Evolutionary conservation across 371 early-diverging fungal genomes (phyloP).

Genomic region (Entomophthora muscae): DNA sequence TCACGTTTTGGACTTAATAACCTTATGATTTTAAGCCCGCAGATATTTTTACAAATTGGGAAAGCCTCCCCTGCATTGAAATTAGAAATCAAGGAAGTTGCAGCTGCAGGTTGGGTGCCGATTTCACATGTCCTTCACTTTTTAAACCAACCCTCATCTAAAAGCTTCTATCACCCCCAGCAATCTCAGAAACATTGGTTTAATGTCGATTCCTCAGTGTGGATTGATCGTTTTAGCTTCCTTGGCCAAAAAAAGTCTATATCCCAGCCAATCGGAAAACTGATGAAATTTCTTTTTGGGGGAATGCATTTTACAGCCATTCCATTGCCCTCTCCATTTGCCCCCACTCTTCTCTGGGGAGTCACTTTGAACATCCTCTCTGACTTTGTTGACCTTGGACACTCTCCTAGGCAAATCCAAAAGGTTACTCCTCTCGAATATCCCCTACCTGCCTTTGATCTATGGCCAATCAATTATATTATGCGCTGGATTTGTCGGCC

Average conservation of each 20-base stretch:
- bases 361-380: not conserved
- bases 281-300: not conserved
- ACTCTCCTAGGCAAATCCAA: not conserved
- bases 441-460: not conserved
- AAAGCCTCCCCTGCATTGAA: not conserved
- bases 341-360: not conserved
- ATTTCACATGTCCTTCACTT: not conserved
- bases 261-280: not conserved
- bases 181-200: not conserved
- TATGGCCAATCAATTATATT: not conserved
- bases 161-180: not conserved
- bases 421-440: not conserved
- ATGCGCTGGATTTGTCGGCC: not conserved
- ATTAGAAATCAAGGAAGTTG: not conserved
- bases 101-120: not conserved
- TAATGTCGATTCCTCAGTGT: not conserved
- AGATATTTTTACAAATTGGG: constrained; percentile 12
- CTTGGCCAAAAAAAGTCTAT: not conserved
- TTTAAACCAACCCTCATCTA: not conserved
- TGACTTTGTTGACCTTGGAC: not conserved
- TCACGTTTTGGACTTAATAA: constrained; percentile 26
- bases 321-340: not conserved
- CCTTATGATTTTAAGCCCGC: constrained; percentile 36
- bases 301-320: constrained; percentile 1
- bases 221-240: not conserved